Evolutionary conservation across 75 land plant species (phyloP).

Genomic region (Chamaecyparis obtusa): DNA sequence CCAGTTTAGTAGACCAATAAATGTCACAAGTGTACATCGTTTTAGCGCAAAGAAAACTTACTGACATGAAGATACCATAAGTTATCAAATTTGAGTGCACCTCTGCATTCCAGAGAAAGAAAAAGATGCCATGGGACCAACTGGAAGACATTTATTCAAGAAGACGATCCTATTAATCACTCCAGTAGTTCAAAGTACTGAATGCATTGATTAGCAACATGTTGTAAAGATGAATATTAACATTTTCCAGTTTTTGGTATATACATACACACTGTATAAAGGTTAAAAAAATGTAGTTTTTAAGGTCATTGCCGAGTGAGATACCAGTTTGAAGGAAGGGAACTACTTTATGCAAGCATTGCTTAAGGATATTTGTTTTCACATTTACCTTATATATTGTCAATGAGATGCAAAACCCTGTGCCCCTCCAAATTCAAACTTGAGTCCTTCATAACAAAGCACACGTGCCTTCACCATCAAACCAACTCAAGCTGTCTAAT

Average conservation of each 20-base stretch:
- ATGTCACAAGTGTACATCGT: background rate
- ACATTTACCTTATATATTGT: too few relatives aligned
- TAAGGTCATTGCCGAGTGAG: too few relatives aligned
- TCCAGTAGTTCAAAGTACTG: background rate
- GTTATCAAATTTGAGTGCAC: background rate
- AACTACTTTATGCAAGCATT: too few relatives aligned
- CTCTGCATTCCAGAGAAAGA: background rate
- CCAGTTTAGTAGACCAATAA: background rate
- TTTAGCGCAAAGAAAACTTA: background rate
- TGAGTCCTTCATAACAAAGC: background rate
- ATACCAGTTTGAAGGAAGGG: too few relatives aligned
- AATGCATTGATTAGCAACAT: background rate
- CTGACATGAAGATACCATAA: background rate
- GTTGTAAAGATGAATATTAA: background rate
- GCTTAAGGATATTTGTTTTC: too few relatives aligned
- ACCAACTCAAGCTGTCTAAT: background rate
- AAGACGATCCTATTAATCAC: background rate
- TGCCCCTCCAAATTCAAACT: too few relatives aligned
- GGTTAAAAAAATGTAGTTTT: background rate
- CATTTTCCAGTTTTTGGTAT: background rate
- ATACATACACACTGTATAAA: background rate
- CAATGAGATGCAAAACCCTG: too few relatives aligned
- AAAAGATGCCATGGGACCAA: background rate
- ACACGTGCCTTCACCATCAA: background rate
- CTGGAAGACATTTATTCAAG: background rate